Conservation (phyloP, 352 stramenopile species). For the Globisporangium paroecandrum region DNA sequence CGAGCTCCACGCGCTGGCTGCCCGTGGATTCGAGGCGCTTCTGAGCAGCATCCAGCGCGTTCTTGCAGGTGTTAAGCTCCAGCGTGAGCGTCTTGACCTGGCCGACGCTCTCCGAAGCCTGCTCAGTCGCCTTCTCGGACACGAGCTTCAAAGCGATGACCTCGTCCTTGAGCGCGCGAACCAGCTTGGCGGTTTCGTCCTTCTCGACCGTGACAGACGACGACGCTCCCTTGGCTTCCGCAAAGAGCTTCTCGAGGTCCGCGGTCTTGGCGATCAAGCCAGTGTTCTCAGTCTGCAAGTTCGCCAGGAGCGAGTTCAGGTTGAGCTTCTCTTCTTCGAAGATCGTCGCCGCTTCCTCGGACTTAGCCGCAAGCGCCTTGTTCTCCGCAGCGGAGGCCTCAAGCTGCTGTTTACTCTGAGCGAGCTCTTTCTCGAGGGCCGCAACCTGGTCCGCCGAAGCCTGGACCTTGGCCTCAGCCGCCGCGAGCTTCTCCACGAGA, state of each 20-base stretch:
- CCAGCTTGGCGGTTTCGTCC: conserved; percentile 26
- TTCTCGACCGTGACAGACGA: conserved; percentile 32
- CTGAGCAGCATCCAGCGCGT: conserved; percentile 30
- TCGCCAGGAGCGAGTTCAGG: conserved; percentile 25
- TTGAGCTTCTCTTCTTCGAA: conserved; percentile 32
- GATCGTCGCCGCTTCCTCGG: conserved; percentile 22
- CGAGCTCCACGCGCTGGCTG: conserved; percentile 25
- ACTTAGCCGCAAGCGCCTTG: conserved; percentile 6
- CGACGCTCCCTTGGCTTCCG: conserved; percentile 14
- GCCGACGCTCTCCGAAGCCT: conserved; percentile 23
- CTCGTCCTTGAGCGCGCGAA: conserved; percentile 53
- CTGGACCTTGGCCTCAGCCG: conserved; percentile 12
- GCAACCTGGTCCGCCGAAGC: conserved; percentile 16
- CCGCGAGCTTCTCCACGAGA: conserved; percentile 13
- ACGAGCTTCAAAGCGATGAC: conserved; percentile 42
- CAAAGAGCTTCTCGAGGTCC: conserved; percentile 25
- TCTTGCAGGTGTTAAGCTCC: conserved; percentile 33
- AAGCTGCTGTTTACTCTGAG: conserved; percentile 18
- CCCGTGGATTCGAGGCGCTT: conserved; percentile 32
- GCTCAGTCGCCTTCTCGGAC: conserved; percentile 30
- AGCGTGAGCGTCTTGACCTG: conserved; percentile 35
- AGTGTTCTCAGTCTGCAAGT: conserved; percentile 25
- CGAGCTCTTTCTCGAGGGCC: conserved; percentile 31
- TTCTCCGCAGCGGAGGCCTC: conserved; percentile 1
- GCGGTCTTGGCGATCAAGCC: conserved; percentile 19